Conservation (phyloP, 2,329 filamentous ascomycete species). For the Eutypella sp. region DNA sequence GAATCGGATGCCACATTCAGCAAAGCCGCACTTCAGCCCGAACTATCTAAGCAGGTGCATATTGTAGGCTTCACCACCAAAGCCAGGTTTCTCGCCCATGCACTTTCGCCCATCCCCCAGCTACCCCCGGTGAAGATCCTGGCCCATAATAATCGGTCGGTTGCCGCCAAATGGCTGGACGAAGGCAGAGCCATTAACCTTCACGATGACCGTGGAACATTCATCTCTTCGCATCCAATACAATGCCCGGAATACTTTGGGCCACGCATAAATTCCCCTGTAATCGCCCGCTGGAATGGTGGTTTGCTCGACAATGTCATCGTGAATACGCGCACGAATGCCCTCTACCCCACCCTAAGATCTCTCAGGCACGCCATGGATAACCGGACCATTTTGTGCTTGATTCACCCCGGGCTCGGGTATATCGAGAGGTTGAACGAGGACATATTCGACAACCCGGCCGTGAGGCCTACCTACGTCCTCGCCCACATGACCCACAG, state of each 20-base stretch:
- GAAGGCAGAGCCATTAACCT: slow-evolving; percentile 39
- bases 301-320: slow-evolving; percentile 20
- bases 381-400: slow-evolving; percentile 64
- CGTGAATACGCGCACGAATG: slow-evolving; percentile 13
- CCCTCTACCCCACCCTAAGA: slow-evolving; percentile 13
- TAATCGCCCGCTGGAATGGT: neutral
- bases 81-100: slow-evolving; percentile 62
- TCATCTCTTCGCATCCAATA: slow-evolving; percentile 18
- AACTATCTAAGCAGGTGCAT: slow-evolving; percentile 41
- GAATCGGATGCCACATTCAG: too few species aligned
- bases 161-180: slow-evolving; percentile 41
- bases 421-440: slow-evolving; percentile 72
- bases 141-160: slow-evolving; percentile 41
- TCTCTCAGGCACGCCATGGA: slow-evolving; percentile 29
- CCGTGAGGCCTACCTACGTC: slow-evolving; percentile 68
- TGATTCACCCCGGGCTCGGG: slow-evolving; percentile 80
- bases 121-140: slow-evolving; percentile 62
- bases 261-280: neutral
- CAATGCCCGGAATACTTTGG: slow-evolving; percentile 18
- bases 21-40: too few species aligned
- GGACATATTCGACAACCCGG: slow-evolving; percentile 62
- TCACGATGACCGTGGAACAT: slow-evolving; percentile 35
- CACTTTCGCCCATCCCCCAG: slow-evolving; percentile 50
- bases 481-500: slow-evolving; percentile 55
- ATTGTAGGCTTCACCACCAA: slow-evolving; percentile 61